Evolutionary conservation across 768 basidiomycete species (phyloP).

Genomic region (Rhodotorula kratochvilovae): DNA sequence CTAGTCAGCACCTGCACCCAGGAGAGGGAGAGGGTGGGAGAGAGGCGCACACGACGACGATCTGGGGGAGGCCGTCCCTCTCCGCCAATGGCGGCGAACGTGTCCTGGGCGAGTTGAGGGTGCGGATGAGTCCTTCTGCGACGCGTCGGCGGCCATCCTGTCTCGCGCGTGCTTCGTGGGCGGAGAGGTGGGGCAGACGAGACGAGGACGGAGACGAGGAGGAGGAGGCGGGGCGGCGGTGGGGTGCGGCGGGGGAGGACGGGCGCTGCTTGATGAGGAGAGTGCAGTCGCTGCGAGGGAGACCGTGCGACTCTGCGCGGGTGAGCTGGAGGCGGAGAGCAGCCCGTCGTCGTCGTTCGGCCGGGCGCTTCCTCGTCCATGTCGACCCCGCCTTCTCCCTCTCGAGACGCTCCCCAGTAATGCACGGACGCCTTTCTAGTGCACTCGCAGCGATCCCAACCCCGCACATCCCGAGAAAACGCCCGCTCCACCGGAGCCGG

Average conservation of each 20-base stretch:
- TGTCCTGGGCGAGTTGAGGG: conserved; percentile 16
- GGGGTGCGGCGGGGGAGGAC: too few relatives aligned
- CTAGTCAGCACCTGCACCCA: neutral
- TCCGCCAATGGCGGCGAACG: conserved; percentile 44
- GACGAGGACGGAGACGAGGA: neutral
- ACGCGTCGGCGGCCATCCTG: conserved; percentile 1
- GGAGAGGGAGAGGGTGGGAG: neutral
- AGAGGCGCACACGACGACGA: conserved; percentile 48
- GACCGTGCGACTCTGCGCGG: too few relatives aligned
- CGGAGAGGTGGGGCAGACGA: too few relatives aligned
- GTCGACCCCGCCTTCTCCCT: neutral
- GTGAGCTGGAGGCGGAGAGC: neutral
- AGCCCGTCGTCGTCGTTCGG: too few relatives aligned
- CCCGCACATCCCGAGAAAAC: too few relatives aligned
- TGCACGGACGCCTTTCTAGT: too few relatives aligned
- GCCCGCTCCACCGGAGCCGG: too few relatives aligned
- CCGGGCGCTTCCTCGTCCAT: neutral
- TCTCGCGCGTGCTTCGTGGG: too few relatives aligned
- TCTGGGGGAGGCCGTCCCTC: conserved; percentile 51
- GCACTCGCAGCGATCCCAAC: too few relatives aligned
- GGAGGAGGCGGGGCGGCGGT: too few relatives aligned
- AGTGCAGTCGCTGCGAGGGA: neutral
- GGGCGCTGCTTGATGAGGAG: neutral
- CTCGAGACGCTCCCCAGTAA: too few relatives aligned
- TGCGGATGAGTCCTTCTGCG: conserved; percentile 1